These are phyloP conservation scores for Inosperma sp. DNA, from an alignment of 768 basidiomycete species.

Conservation along the genomic window DNA sequence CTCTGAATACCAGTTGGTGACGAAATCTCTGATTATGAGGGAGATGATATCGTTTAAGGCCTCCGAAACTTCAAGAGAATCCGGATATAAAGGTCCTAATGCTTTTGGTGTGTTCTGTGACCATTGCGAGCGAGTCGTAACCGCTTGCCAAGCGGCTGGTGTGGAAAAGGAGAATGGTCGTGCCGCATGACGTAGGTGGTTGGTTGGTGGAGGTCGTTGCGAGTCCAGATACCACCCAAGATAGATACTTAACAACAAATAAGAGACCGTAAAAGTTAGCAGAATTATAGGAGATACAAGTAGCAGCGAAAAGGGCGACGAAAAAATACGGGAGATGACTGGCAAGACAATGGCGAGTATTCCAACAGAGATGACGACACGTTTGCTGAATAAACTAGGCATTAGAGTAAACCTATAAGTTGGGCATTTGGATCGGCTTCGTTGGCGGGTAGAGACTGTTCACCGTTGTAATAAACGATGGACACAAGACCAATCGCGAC, in stretches of 20 bases:
- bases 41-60: constrained; percentile 74
- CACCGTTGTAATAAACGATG: no score
- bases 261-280: constrained; percentile 42
- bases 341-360: constrained; percentile 57
- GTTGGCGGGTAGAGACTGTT: no score
- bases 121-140: constrained; percentile 87
- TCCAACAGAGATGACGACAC: constrained; percentile 53
- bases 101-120: constrained; percentile 65
- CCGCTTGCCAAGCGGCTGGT: constrained; percentile 92
- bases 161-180: constrained; percentile 83
- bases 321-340: constrained; percentile 47
- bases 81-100: constrained; percentile 62
- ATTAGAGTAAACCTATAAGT: background rate
- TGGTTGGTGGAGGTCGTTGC: constrained; percentile 26
- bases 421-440: background rate
- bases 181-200: constrained; percentile 51
- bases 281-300: constrained; percentile 61
- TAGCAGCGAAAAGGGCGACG: constrained; percentile 62
- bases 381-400: constrained; percentile 36
- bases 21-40: constrained; percentile 83
- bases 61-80: constrained; percentile 61
- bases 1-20: constrained; percentile 82
- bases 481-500: no score
- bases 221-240: constrained; percentile 58
- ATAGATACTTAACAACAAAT: constrained; percentile 50